phyloP scores from a whole-genome alignment of 768 basidiomycete species.

The Ramaria sp. region DNA sequence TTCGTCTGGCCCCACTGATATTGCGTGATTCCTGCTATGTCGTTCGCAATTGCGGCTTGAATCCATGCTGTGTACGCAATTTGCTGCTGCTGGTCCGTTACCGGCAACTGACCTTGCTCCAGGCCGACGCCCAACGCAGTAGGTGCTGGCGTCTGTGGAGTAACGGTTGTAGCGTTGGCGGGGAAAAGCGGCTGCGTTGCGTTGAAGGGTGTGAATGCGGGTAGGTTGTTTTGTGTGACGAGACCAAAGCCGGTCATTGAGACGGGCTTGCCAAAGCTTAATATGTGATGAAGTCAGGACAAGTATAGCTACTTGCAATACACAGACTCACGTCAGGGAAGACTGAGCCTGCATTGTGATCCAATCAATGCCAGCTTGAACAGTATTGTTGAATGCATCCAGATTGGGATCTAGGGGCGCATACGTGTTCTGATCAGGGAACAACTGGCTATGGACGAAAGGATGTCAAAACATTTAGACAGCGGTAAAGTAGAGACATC shows the following conservation, averaged over 20 bases:
- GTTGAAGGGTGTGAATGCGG: constrained; percentile 55
- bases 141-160: constrained; percentile 12
- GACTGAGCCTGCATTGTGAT: constrained; percentile 37
- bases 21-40: constrained; percentile 16
- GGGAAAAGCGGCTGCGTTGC: constrained; percentile 17
- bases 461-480: not conserved
- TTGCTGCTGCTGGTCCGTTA: constrained; percentile 41
- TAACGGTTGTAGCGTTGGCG: not conserved
- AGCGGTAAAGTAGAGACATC: not conserved
- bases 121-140: not conserved
- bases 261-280: constrained; percentile 32
- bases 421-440: constrained; percentile 59
- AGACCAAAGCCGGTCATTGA: constrained; percentile 48
- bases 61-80: constrained; percentile 47
- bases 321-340: constrained; percentile 29
- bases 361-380: constrained; percentile 44
- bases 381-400: constrained; percentile 38
- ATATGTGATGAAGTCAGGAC: not conserved
- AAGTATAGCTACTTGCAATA: not conserved
- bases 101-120: constrained; percentile 13
- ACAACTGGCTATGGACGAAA: constrained; percentile 29
- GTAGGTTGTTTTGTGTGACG: constrained; percentile 42
- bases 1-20: constrained; percentile 19
- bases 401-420: constrained; percentile 36
- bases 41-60: constrained; percentile 24